Evolutionary conservation across 2,329 filamentous ascomycete genomes (phyloP).

Genomic region (Fusarium denticulatum): DNA sequence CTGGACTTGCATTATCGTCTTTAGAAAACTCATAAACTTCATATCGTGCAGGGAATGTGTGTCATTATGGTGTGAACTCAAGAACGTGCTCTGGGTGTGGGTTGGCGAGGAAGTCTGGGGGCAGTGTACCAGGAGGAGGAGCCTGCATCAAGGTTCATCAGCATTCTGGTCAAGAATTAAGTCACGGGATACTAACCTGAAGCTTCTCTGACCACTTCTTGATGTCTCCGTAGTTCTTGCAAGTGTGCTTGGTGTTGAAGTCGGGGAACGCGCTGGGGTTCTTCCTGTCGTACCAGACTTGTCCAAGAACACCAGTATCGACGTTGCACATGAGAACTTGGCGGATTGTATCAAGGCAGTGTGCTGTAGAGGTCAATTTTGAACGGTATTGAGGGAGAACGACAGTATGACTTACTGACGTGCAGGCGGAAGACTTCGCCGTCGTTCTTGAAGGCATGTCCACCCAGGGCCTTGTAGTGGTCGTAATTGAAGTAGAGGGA

Average conservation of each 20-base stretch:
- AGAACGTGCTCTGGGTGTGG: constrained; percentile 16
- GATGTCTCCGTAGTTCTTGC: constrained; percentile 66
- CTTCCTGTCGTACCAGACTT: constrained; percentile 65
- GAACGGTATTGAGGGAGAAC: no score
- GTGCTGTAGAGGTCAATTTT: constrained; percentile 40
- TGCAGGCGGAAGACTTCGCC: constrained; percentile 65
- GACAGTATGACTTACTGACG: constrained; percentile 57
- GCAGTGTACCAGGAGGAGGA: constrained; percentile 26
- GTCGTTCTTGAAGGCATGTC: constrained; percentile 65
- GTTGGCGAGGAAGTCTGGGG: constrained; percentile 25
- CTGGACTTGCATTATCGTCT: not conserved
- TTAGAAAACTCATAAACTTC: not conserved
- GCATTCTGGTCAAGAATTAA: not conserved
- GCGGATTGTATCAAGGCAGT: constrained; percentile 69
- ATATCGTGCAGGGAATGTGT: rapidly evolving
- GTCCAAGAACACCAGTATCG: constrained; percentile 68
- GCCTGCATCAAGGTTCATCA: constrained; percentile 23
- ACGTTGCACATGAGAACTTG: constrained; percentile 72
- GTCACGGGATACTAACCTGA: constrained; percentile 50
- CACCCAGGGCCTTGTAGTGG: constrained; percentile 61
- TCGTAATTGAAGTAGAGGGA: constrained; percentile 67
- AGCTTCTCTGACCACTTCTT: constrained; percentile 63
- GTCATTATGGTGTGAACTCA: constrained; percentile 28
- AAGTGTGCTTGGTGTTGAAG: constrained; percentile 69
- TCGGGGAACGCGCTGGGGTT: constrained; percentile 65